phyloP scores from a whole-genome alignment of 2,329 filamentous ascomycete genomes.

The Aureobasidium pullulans region DNA sequence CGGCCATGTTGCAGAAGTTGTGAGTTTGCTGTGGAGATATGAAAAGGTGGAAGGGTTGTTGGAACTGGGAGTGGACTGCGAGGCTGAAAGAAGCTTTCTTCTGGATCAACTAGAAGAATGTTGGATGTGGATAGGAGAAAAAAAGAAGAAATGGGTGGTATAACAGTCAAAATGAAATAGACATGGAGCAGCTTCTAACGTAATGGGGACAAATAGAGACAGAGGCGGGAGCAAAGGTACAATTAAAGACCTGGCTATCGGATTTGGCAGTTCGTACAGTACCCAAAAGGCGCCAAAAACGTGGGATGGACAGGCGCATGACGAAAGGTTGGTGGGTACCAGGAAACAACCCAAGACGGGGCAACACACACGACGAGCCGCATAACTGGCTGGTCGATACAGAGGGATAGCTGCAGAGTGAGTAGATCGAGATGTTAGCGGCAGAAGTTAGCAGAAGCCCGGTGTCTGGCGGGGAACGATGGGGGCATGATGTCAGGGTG shows the following conservation, averaged over 20 bases:
- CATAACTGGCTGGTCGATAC: slow-evolving; percentile 9
- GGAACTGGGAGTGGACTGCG: neutral
- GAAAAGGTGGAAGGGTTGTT: neutral
- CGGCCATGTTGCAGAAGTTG: neutral
- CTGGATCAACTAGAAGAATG: slow-evolving; percentile 3
- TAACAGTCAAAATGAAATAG: slow-evolving; percentile 1
- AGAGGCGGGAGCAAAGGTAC: slow-evolving; percentile 5
- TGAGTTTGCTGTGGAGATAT: neutral
- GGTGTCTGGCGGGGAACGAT: slow-evolving; percentile 6
- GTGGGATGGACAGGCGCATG: slow-evolving; percentile 14
- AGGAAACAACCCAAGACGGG: neutral
- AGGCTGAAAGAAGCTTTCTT: slow-evolving; percentile 9
- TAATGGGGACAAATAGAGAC: slow-evolving; percentile 4
- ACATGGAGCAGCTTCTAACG: slow-evolving; percentile 2
- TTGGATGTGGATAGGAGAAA: neutral
- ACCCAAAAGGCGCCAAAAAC: slow-evolving; percentile 12
- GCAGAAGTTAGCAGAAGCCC: slow-evolving; percentile 4
- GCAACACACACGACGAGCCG: slow-evolving; percentile 12
- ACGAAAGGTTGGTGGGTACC: slow-evolving; percentile 12
- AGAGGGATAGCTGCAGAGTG: neutral
- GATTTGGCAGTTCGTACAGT: slow-evolving; percentile 11
- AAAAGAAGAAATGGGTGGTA: slow-evolving; percentile 7
- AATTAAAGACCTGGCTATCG: slow-evolving; percentile 12
- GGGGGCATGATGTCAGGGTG: slow-evolving; percentile 10
- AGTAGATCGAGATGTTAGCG: slow-evolving; percentile 10